These are phyloP conservation scores for Sordariomycetes sp. DNA, from an alignment of 2,329 filamentous ascomycete species.

Conservation along the genomic window DNA sequence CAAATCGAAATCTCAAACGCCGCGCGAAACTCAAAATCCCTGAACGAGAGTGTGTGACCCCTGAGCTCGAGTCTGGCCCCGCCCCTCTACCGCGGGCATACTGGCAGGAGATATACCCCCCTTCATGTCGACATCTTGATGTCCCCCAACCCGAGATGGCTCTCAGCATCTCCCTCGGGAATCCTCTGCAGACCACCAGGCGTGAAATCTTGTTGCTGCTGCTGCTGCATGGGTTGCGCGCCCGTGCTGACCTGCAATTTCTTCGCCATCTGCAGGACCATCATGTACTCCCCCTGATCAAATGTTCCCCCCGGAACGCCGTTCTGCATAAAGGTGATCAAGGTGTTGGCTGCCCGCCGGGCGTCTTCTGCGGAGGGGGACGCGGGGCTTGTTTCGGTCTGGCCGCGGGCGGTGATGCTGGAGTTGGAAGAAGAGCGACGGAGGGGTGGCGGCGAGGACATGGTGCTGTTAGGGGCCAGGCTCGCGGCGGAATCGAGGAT, in stretches of 20 bases:
- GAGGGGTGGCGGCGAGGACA: slow-evolving; percentile 26
- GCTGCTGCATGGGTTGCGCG: too few relatives aligned
- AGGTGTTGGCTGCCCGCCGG: slow-evolving; percentile 67
- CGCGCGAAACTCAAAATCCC: too few relatives aligned
- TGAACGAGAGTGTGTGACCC: too few relatives aligned
- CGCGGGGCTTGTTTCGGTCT: slow-evolving; percentile 41
- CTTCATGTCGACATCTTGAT: too few relatives aligned
- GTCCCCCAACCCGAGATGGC: slow-evolving; percentile 14
- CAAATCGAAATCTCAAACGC: too few relatives aligned
- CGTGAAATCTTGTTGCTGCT: slow-evolving; percentile 19
- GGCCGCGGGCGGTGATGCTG: slow-evolving; percentile 14
- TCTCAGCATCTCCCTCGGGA: slow-evolving; percentile 47
- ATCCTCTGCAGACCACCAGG: slow-evolving; percentile 42
- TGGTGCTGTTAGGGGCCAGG: slow-evolving; percentile 33
- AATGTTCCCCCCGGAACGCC: slow-evolving; percentile 56
- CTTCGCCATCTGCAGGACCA: slow-evolving; percentile 75
- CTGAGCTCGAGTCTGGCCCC: too few relatives aligned
- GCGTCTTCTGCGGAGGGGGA: slow-evolving; percentile 82
- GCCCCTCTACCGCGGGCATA: too few relatives aligned
- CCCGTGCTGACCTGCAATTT: slow-evolving; percentile 78
- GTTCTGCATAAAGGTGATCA: slow-evolving; percentile 68
- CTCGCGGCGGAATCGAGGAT: too few relatives aligned
- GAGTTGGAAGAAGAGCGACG: slow-evolving; percentile 24
- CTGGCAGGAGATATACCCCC: too few relatives aligned
- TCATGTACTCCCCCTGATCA: slow-evolving; percentile 68